Percentiles rank a stretch among this genome's conserved stretches.
Evolutionary conservation across 139 green algal genomes (phyloP).

Genomic region (Ettlia oleoabundans): DNA sequence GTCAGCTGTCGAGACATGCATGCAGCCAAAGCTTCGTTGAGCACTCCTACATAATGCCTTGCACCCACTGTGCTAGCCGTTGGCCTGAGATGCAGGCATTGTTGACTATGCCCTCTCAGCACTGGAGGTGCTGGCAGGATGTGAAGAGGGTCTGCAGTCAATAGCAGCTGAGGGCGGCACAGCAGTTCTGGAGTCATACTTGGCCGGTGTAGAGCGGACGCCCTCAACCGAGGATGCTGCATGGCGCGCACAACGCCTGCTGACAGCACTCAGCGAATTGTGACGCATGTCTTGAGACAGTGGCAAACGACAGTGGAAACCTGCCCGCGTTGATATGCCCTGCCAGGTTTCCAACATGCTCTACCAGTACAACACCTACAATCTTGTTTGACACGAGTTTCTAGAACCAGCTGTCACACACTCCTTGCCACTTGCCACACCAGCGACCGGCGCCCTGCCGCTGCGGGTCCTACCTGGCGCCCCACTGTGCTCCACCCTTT

Average conservation of each 20-base stretch:
- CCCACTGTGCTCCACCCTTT: too few species aligned
- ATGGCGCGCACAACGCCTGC: constrained; percentile 2
- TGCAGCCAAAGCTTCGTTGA: too few species aligned
- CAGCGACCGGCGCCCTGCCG: too few species aligned
- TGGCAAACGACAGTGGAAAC: too few species aligned
- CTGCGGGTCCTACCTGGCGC: too few species aligned
- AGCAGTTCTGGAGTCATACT: background rate
- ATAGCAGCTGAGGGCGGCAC: background rate
- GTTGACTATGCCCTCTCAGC: background rate
- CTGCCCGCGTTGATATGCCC: too few species aligned
- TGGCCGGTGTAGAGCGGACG: background rate
- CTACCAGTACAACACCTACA: too few species aligned
- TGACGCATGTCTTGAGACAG: background rate
- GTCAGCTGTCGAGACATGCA: too few species aligned
- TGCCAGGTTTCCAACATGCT: too few species aligned
- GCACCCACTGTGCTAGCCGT: background rate
- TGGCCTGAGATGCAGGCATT: background rate
- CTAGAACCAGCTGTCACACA: too few species aligned
- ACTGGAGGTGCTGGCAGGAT: background rate
- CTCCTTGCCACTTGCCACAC: too few species aligned
- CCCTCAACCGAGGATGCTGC: constrained; percentile 2
- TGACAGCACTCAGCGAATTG: background rate
- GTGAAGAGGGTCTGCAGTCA: background rate
- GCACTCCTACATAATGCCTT: background rate
- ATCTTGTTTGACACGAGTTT: too few species aligned